Evolutionary conservation across 345 rosid genomes (phyloP).

Genomic region (Citrus inodora): DNA sequence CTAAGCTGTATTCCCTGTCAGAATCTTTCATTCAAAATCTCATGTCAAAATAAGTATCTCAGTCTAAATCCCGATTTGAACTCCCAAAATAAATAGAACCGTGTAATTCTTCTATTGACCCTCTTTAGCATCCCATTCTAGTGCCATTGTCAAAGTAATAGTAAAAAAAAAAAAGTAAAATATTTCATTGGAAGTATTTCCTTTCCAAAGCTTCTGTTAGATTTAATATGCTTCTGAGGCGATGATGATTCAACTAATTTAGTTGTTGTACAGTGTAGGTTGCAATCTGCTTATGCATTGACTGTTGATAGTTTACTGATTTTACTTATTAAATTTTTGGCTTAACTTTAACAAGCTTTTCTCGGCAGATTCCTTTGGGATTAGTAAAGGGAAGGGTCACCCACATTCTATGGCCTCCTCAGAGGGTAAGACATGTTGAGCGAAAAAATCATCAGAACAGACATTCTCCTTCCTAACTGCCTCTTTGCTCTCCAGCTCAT

Average conservation of each 20-base stretch:
- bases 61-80: not conserved
- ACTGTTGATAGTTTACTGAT: not conserved
- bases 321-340: not conserved
- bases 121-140: not conserved
- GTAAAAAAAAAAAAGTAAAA: not conserved
- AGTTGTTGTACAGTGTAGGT: not conserved
- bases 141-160: not conserved
- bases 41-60: not conserved
- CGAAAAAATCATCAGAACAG: constrained; percentile 17
- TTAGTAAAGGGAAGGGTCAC: constrained; percentile 66
- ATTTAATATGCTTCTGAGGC: not conserved
- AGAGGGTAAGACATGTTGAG: constrained; percentile 46
- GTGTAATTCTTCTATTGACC: not conserved
- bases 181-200: not conserved
- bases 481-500: not conserved
- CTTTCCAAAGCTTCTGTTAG: not conserved
- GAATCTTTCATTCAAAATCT: not conserved
- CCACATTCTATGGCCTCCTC: constrained; percentile 78
- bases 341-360: constrained; percentile 4
- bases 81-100: not conserved
- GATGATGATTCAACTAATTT: not conserved
- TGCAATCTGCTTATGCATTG: not conserved
- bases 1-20: too few species aligned
- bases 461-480: constrained; percentile 11
- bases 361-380: constrained; percentile 79